phyloP scores from a whole-genome alignment of 805 yeast species.

The Candida tammaniensis region DNA sequence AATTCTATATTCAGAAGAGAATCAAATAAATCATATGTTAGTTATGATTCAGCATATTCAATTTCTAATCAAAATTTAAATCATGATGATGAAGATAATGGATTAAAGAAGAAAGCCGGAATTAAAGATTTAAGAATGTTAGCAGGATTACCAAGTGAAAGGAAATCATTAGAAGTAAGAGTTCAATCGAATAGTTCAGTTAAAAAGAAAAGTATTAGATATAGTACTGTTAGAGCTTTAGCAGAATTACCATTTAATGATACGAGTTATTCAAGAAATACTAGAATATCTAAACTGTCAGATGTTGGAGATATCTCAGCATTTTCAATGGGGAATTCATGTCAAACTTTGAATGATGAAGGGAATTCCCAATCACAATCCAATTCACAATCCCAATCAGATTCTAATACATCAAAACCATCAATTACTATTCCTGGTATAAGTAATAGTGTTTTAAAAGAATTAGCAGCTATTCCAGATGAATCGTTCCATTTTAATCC shows the following conservation, averaged over 20 bases:
- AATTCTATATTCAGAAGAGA: constrained; percentile 32
- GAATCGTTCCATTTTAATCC: constrained; percentile 64
- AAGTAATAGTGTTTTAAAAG: constrained; percentile 41
- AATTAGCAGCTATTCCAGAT: constrained; percentile 83
- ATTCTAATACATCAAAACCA: constrained; percentile 11
- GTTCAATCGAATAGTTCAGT: constrained; percentile 23
- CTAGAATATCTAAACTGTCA: constrained; percentile 24
- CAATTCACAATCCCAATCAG: not conserved
- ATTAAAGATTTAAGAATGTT: constrained; percentile 45
- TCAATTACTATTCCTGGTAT: constrained; percentile 57
- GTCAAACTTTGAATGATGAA: constrained; percentile 12
- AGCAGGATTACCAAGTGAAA: constrained; percentile 15
- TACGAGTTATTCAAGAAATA: constrained; percentile 7
- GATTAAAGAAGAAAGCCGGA: constrained; percentile 49
- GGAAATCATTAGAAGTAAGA: constrained; percentile 9
- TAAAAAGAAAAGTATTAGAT: constrained; percentile 28
- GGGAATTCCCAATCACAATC: not conserved
- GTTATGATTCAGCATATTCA: constrained; percentile 59
- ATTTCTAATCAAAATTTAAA: constrained; percentile 14
- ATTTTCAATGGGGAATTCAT: constrained; percentile 25
- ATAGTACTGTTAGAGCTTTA: constrained; percentile 37
- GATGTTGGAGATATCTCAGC: constrained; percentile 31
- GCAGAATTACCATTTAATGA: constrained; percentile 37
- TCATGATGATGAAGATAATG: constrained; percentile 15
- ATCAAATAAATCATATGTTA: constrained; percentile 50